Evolutionary conservation across 1,284 basidiomycete species (phyloP).

Genomic region (Schizophyllum amplum): DNA sequence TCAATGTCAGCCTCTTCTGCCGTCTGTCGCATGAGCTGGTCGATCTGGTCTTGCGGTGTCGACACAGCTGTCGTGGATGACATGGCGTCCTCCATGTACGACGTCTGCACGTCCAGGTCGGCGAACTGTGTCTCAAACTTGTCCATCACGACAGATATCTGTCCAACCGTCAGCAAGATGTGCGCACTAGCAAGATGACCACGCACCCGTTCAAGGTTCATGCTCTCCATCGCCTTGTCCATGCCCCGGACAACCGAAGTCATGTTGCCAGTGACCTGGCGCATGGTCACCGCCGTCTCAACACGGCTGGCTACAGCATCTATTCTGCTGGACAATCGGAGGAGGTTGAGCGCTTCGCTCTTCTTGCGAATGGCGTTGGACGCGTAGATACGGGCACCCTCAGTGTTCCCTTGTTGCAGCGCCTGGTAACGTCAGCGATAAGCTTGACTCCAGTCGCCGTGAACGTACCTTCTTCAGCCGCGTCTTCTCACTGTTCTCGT

Average conservation of each 20-base stretch:
- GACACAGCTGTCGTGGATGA: conserved; percentile 87
- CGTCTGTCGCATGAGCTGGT: conserved; percentile 85
- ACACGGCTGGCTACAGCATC: conserved; percentile 96
- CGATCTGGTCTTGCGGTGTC: conserved; percentile 97
- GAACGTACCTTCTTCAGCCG: conserved; percentile 80
- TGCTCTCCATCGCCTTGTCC: conserved; percentile 98
- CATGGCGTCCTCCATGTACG: conserved; percentile 98
- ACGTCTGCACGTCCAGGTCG: conserved; percentile 96
- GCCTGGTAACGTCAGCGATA: conserved; percentile 48
- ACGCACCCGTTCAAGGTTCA: conserved; percentile 91
- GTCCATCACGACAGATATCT: conserved; percentile 99
- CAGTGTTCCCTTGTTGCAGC: conserved; percentile 92
- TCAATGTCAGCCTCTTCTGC: conserved; percentile 98
- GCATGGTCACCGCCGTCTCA: conserved; percentile 99
- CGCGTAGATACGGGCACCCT: conserved; percentile 98
- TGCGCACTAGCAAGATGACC: conserved; percentile 2
- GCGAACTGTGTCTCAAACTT: conserved; percentile 97
- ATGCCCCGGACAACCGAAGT: conserved; percentile 94
- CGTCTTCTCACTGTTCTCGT: conserved; percentile 79
- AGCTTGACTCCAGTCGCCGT: neutral
- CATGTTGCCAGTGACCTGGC: conserved; percentile 92
- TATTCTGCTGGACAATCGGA: conserved; percentile 83
- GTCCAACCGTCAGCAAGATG: conserved; percentile 4
- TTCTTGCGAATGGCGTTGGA: conserved; percentile 99
- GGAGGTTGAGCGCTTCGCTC: conserved; percentile 86